Evolutionary conservation across 805 yeast genomes (phyloP), one percentile per base, ranked within the genome.

Genomic region (Cyberlindnera saturnus): DNA sequence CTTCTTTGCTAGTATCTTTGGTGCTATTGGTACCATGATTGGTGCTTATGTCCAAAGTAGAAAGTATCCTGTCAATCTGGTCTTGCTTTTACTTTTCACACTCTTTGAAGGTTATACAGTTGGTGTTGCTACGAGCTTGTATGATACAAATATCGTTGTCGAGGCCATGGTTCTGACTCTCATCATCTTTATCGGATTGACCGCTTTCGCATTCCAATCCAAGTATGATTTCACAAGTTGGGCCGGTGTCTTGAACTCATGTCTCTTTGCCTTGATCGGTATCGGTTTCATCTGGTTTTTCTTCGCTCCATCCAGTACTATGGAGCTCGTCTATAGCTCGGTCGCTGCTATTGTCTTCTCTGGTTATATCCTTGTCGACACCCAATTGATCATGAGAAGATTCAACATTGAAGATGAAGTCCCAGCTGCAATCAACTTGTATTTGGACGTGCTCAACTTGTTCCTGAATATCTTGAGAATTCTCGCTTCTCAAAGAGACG

Each of bases 401-500:
- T 79, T 71, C 52, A 82, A 81, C 55, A 81, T 88, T 35, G 96
- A 88, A 52, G 96, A 89, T 52, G 96, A 86, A 56, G 74, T 88
- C n/a, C 74, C 79, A 33, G 91, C 95, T 40, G 79, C 91, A 14
- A 79, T 89, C 58, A 67, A 77, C 52, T 71, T 89, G 48, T 88
- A 89, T 61, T 72, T 88, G 69, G 96, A 88, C 60, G 76, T 87
- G 38, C 70, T 89, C 64, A 88, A 88, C 64, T 71, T 88, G 64
- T 89, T 88, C 68, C 61, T 88, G 50, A 79, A 77, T 63, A 80
- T 89, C 47, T 72, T 88, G 59, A 71, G 95, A 48, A 73, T 87
- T 34, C 65, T 86, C 52, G 65, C 70, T 18, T 55, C 55, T 40
- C 48, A 47, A 26, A 52, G 55, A 18, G 53, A 59, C 31, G 58